Conservation (phyloP, 2,329 filamentous ascomycete species). For the Trichoderma guizhouense region DNA sequence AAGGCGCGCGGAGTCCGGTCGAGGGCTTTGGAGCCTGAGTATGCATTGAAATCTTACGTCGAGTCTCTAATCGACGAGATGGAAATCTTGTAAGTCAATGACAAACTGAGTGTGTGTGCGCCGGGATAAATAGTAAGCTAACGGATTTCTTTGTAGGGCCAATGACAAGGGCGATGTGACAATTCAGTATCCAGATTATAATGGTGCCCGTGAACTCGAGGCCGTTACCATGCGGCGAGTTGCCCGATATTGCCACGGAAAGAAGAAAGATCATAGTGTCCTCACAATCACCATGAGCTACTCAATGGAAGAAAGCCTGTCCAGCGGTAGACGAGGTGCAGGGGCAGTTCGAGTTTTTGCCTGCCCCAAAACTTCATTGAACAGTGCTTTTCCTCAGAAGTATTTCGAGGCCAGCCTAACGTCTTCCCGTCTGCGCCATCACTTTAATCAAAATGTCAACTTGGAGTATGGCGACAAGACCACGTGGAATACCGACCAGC, state of each 20-base stretch:
- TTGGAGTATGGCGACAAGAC: conserved; percentile 29
- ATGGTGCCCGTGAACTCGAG: background rate
- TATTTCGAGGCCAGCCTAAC: conserved; percentile 32
- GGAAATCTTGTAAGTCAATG: conserved; percentile 24
- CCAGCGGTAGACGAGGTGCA: conserved; percentile 1
- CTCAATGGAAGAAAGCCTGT: background rate
- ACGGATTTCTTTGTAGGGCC: background rate
- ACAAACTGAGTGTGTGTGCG: background rate
- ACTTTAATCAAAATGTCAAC: conserved; percentile 26
- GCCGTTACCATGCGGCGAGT: conserved; percentile 11
- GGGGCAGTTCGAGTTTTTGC: background rate
- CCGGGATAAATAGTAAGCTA: background rate
- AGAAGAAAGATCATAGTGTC: background rate
- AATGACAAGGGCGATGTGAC: background rate
- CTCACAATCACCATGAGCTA: background rate
- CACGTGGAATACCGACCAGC: conserved; percentile 25
- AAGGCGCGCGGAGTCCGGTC: conserved; percentile 25
- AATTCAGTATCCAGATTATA: background rate
- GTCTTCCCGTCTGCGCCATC: conserved; percentile 22
- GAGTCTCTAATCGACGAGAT: conserved; percentile 25
- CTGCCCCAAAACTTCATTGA: background rate
- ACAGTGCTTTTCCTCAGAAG: conserved; percentile 3
- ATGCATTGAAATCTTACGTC: conserved; percentile 23
- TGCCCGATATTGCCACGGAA: conserved; percentile 1
- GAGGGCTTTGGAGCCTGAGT: conserved; percentile 15